Conservation (phyloP, 2,329 filamentous ascomycete genomes). For the Fusarium odoratissimum region DNA sequence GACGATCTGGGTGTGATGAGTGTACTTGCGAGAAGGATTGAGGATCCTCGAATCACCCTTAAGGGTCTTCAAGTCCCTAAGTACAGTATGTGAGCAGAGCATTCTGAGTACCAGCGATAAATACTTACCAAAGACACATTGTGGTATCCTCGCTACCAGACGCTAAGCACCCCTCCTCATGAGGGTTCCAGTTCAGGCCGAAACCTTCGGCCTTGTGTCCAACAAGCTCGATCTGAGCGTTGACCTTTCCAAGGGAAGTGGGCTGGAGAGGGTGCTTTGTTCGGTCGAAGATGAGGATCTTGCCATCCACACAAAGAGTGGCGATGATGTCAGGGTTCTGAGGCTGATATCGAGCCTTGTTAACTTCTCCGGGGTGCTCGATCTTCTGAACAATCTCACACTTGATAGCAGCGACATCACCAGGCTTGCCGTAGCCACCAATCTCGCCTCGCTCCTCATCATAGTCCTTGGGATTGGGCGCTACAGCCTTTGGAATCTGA, state of each 20-base stretch:
- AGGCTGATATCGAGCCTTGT: conserved; percentile 97
- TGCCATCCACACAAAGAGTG: conserved; percentile 88
- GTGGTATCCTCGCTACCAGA: conserved; percentile 94
- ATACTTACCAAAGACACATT: conserved; percentile 84
- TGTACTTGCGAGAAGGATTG: conserved; percentile 79
- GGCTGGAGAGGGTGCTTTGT: conserved; percentile 90
- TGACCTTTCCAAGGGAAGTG: conserved; percentile 70
- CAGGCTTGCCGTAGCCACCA: conserved; percentile 86
- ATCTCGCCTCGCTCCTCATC: conserved; percentile 94
- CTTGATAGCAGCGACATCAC: conserved; percentile 78
- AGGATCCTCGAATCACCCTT: conserved; percentile 76
- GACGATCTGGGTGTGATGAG: conserved; percentile 88
- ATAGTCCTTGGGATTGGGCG: conserved; percentile 83
- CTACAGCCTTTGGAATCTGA: conserved; percentile 84
- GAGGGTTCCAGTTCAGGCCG: conserved; percentile 91
- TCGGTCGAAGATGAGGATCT: conserved; percentile 92
- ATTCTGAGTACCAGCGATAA: background rate
- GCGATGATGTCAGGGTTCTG: conserved; percentile 98
- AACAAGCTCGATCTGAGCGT: conserved; percentile 84
- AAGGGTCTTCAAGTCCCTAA: conserved; percentile 83
- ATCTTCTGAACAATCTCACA: conserved; percentile 97
- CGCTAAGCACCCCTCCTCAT: conserved; percentile 81
- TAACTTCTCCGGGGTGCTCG: conserved; percentile 95
- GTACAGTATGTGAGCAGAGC: conserved; percentile 23
- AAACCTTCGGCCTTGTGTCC: conserved; percentile 93